These are phyloP conservation scores for Tolypocladium ovalisporum DNA, from an alignment of 2,329 filamentous ascomycete genomes.

Conservation along the genomic window DNA sequence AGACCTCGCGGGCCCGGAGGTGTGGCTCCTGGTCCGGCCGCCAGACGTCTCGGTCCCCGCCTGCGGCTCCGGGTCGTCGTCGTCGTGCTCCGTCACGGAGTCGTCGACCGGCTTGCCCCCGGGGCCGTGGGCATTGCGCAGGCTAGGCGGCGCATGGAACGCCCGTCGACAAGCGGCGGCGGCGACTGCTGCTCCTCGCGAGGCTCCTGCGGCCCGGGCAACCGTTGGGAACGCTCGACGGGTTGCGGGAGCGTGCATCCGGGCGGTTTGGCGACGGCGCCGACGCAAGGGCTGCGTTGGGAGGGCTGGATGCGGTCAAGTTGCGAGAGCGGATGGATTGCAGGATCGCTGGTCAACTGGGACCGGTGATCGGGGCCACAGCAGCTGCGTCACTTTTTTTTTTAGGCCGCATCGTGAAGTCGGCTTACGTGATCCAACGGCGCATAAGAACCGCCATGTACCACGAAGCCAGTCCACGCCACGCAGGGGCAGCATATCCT, in stretches of 20 bases:
- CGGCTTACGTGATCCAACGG: neutral
- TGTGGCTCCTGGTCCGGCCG: slow-evolving; percentile 15
- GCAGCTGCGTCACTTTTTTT: neutral
- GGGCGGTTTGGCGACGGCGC: slow-evolving; percentile 12
- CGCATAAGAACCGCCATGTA: too few species aligned
- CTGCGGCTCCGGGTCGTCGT: slow-evolving; percentile 16
- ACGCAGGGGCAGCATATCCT: neutral
- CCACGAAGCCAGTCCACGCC: too few species aligned
- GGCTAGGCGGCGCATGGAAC: slow-evolving; percentile 12
- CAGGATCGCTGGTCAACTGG: neutral
- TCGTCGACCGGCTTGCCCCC: slow-evolving; percentile 17
- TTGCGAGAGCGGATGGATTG: neutral
- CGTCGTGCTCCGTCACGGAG: slow-evolving; percentile 13
- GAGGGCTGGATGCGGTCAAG: neutral
- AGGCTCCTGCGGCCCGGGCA: slow-evolving; percentile 12
- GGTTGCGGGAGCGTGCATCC: slow-evolving; percentile 20
- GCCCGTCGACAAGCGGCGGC: slow-evolving; percentile 7
- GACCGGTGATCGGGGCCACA: neutral
- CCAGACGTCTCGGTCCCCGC: slow-evolving; percentile 14
- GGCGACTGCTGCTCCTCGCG: slow-evolving; percentile 8
- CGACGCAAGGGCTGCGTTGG: slow-evolving; percentile 4
- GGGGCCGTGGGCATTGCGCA: slow-evolving; percentile 6
- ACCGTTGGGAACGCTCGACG: slow-evolving; percentile 16
- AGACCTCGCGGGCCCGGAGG: slow-evolving; percentile 15
- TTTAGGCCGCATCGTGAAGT: neutral